These are phyloP conservation scores for Citeromyces siamensis DNA, from an alignment of 1,139 yeast species.

Conservation along the genomic window DNA sequence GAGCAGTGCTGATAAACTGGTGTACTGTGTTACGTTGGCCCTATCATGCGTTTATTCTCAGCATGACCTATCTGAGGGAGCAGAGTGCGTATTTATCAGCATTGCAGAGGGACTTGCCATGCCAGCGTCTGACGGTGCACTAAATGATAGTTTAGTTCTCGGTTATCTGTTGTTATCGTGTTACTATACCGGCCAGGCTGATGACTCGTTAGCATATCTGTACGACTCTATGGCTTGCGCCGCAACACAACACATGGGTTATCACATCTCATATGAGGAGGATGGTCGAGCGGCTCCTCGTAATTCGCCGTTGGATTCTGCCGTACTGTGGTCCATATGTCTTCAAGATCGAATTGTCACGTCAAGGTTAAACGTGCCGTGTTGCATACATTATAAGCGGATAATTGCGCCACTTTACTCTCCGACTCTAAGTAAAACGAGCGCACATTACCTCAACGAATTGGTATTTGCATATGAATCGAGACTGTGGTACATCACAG, in stretches of 20 bases:
- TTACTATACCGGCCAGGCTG: conserved; percentile 17
- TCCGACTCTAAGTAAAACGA: conserved; percentile 7
- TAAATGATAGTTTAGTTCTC: conserved; percentile 13
- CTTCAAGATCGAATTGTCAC: conserved; percentile 17
- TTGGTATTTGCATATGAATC: conserved; percentile 14
- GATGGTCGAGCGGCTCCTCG: conserved; percentile 15
- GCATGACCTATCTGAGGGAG: conserved; percentile 8
- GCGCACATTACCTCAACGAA: conserved; percentile 11
- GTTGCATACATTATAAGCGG: conserved; percentile 18
- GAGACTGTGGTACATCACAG: conserved; percentile 17
- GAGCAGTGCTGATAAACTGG: conserved; percentile 12
- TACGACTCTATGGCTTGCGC: conserved; percentile 17
- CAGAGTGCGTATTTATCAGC: conserved; percentile 11
- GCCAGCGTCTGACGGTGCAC: conserved; percentile 11
- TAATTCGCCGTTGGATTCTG: conserved; percentile 14
- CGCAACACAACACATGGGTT: conserved; percentile 18
- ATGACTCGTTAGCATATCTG: conserved; percentile 16
- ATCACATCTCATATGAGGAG: conserved; percentile 17
- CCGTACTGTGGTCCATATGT: conserved; percentile 17
- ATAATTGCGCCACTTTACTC: conserved; percentile 17
- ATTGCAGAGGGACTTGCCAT: conserved; percentile 14
- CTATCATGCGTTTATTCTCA: conserved; percentile 13
- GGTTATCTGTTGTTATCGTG: conserved; percentile 15
- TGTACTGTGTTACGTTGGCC: conserved; percentile 14
- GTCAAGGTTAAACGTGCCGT: conserved; percentile 14